Evolutionary conservation across 495 filamentous ascomycete genomes (phyloP), one percentile per base, ranked within the genome.

Genomic region (Penicillium chermesinum): DNA sequence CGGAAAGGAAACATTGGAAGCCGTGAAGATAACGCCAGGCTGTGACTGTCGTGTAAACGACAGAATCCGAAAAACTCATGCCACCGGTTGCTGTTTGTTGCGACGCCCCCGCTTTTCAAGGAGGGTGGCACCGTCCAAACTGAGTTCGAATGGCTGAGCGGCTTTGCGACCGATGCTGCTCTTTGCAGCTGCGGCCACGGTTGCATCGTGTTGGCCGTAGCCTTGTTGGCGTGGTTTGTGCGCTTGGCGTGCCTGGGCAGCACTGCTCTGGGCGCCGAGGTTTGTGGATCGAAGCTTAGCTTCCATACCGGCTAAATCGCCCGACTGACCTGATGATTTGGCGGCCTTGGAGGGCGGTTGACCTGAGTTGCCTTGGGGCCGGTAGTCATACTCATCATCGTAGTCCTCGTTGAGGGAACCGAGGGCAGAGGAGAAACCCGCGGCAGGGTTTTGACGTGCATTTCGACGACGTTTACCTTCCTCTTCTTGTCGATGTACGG

Each of bases 401-500:
- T 79, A 78, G 34, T 81, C 75, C 60, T 86, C 82, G 60, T 94
- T 88, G 39, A 90, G 77, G 7, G 74, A 79, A 46, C 81, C 85
- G 37, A 88, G 78, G 38, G 75, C 64, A 12, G 69, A 64, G 17
- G 63, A 64, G 60, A 74, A 74, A n/a, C 61, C 58, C n/a, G 69
- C 62, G 1, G 59, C 37, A 8, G 65, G 54, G 48, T 75, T 78
- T 15, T 69, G 81, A 21, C 84, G 84, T 65, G 76, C 77, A 55
- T 82, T 78, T 71, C 91, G 95, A 30, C 88, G 80, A 27, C 91
- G 84, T 67, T 96, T 97, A 58, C 79, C 83, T 67, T 97, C 93
- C 66, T 98, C 93, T 65, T 96, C 93, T 65, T 97, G 89, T 22
- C 93, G 78, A 61, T 97, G 93, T 13, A 98, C 93, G 17, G 93